phyloP scores from a whole-genome alignment of 2,329 filamentous ascomycete genomes.

The Calonectria pteridis region DNA sequence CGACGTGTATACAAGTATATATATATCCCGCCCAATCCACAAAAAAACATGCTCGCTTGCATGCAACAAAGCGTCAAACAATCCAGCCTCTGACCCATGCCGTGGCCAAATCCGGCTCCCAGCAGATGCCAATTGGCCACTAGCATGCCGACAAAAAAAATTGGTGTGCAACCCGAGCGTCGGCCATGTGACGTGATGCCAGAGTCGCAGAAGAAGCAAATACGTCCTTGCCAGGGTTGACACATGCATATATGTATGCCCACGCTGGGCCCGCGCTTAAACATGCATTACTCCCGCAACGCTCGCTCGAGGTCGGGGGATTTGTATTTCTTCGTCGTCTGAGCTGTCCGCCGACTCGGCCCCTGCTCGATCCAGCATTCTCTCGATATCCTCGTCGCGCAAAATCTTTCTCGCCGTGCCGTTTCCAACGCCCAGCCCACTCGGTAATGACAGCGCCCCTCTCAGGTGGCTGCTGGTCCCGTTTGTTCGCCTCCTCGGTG shows the following conservation, averaged over 20 bases:
- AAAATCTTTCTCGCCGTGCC: slow-evolving; percentile 54
- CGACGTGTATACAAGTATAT: background rate
- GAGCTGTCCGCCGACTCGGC: slow-evolving; percentile 65
- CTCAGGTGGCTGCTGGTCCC: slow-evolving; percentile 53
- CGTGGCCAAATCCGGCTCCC: background rate
- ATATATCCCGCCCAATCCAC: slow-evolving; percentile 12
- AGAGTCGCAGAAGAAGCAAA: slow-evolving; percentile 24
- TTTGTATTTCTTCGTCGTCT: slow-evolving; percentile 69
- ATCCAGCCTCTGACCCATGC: background rate
- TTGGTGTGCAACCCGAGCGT: slow-evolving; percentile 4
- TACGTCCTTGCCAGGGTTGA: background rate
- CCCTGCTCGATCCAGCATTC: slow-evolving; percentile 67
- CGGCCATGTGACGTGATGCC: background rate
- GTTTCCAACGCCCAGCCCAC: slow-evolving; percentile 59
- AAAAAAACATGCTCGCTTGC: background rate
- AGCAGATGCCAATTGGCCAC: slow-evolving; percentile 1
- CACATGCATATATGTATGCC: background rate
- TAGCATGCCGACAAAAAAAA: background rate
- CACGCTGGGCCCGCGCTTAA: slow-evolving; percentile 26
- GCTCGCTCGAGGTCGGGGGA: slow-evolving; percentile 53
- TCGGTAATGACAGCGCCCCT: slow-evolving; percentile 61
- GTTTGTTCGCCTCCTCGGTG: slow-evolving; percentile 59
- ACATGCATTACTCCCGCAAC: slow-evolving; percentile 47
- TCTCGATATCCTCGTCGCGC: slow-evolving; percentile 68
- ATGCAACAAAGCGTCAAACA: slow-evolving; percentile 2